Evolutionary conservation across 73 alveolate genomes (phyloP).

Genomic region (Paramecium caudatum): DNA sequence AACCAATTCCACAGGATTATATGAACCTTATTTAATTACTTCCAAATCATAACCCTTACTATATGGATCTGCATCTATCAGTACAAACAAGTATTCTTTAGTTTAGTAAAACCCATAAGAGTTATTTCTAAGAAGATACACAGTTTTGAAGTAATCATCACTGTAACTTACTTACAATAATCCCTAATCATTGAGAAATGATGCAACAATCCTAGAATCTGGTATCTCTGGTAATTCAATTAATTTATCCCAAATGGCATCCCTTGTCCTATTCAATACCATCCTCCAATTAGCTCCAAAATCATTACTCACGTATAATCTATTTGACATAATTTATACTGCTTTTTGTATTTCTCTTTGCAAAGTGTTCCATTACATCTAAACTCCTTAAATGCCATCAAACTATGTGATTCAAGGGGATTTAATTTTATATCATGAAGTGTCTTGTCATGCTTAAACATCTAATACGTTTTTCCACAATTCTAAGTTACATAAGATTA

Average conservation of each 20-base stretch:
- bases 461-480: constrained; percentile 70
- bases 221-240: constrained; percentile 29
- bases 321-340: too few relatives aligned
- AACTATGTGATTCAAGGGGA: background rate
- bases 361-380: constrained; percentile 19
- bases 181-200: background rate
- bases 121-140: background rate
- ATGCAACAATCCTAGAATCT: constrained; percentile 62
- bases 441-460: constrained; percentile 52
- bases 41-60: constrained; percentile 63
- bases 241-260: constrained; percentile 68
- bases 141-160: constrained; percentile 47
- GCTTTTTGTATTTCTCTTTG: constrained; percentile 61
- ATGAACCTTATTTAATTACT: constrained; percentile 16
- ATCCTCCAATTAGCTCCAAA: constrained; percentile 46
- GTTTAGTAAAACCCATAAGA: constrained; percentile 46
- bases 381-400: constrained; percentile 51
- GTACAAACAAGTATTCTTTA: constrained; percentile 34
- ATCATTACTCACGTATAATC: constrained; percentile 52
- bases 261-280: constrained; percentile 44
- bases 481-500: constrained; percentile 47
- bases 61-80: constrained; percentile 41
- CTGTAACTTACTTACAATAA: background rate
- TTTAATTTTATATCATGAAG: constrained; percentile 67
- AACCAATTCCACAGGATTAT: background rate